Percentiles rank a stretch among this genome's conserved stretches.
These are phyloP conservation scores for Ceratocystis cacaofunesta DNA, from an alignment of 2,329 filamentous ascomycete species.

Conservation along the genomic window DNA sequence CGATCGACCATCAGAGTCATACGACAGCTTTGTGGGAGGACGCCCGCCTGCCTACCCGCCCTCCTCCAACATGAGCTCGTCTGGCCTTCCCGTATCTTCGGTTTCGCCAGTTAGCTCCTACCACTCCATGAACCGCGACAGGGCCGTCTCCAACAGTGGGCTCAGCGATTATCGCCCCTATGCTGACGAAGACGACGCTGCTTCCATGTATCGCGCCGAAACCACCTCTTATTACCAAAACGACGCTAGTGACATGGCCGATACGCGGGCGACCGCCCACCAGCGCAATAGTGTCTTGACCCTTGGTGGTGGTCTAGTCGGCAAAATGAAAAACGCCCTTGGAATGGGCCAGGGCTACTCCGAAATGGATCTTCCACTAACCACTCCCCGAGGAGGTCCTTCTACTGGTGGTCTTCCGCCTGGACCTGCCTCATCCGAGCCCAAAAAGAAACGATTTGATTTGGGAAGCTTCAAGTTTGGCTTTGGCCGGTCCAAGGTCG, in stretches of 20 bases:
- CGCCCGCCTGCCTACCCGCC: conserved; percentile 36
- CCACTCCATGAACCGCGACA: conserved; percentile 30
- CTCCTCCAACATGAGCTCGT: conserved; percentile 12
- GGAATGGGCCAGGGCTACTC: conserved; percentile 83
- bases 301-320: conserved; percentile 74
- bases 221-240: conserved; percentile 72
- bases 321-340: conserved; percentile 75
- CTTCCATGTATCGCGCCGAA: conserved; percentile 47
- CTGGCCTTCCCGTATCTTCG: conserved; percentile 6
- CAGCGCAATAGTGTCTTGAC: conserved; percentile 81
- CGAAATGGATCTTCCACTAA: conserved; percentile 94
- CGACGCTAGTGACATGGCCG: conserved; percentile 29
- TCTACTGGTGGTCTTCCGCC: conserved; percentile 9
- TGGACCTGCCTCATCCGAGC: conserved; percentile 29
- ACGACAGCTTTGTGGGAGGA: conserved; percentile 83
- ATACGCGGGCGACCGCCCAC: conserved; percentile 38
- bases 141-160: conserved; percentile 58
- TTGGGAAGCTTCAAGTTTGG: conserved; percentile 80
- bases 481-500: conserved; percentile 68
- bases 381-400: conserved; percentile 43
- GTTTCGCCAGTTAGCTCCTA: conserved; percentile 28
- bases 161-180: conserved; percentile 84
- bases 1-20: conserved; percentile 71
- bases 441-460: conserved; percentile 44
- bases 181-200: conserved; percentile 70